Base-by-base conservation (phyloP, 768 basidiomycete species). In the Tricholoma hemisulphureum region DNA sequence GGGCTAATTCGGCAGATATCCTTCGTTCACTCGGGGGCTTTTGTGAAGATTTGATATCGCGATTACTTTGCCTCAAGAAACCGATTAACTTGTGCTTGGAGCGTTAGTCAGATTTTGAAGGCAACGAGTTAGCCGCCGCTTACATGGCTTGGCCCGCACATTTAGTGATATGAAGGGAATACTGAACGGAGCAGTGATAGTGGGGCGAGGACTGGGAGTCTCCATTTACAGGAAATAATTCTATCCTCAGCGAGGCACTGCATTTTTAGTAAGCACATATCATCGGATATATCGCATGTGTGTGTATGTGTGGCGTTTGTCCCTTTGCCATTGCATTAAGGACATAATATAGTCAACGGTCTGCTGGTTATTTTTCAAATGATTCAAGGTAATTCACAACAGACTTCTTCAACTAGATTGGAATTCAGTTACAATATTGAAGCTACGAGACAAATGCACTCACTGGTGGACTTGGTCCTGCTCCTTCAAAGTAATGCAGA, bases 401-500 rank as follows among this genome's bases (percentile, higher is more conserved):
- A 5, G 79, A 75, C 55, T 75, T 71, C 64, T 84, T 85, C 34
- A 87, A 67, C 85, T 86, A 57, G 11, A 50, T 13, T 21, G 26
- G 45, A 45, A 10, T 9, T 51, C 3, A 41, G 29, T 23, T 57
- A 26, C 16, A 56, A 29, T 10, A 46, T 45, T 59, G 18, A 35
- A 32, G 45, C 55, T 56, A 26, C 13, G 21, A 28, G 24, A 37
- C n/a, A 13, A 35, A 14, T 8, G 6, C 31, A 77, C 87, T 65
- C 64, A 91, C 90, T 53, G 85, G 75, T 35, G 89, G 88, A 68
- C 90, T 92, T 13, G 87, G 80, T 9, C 84, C 86, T 24, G 80
- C 72, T 26, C 82, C 84, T 56, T 88, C 86, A 65, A 92, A 90
- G 67, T 92, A 93, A 48, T 89, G 83, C 51, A 88, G 68, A 11